Evolutionary conservation across 768 basidiomycete genomes (phyloP).

Genomic region (Rhodotorula babjevae): DNA sequence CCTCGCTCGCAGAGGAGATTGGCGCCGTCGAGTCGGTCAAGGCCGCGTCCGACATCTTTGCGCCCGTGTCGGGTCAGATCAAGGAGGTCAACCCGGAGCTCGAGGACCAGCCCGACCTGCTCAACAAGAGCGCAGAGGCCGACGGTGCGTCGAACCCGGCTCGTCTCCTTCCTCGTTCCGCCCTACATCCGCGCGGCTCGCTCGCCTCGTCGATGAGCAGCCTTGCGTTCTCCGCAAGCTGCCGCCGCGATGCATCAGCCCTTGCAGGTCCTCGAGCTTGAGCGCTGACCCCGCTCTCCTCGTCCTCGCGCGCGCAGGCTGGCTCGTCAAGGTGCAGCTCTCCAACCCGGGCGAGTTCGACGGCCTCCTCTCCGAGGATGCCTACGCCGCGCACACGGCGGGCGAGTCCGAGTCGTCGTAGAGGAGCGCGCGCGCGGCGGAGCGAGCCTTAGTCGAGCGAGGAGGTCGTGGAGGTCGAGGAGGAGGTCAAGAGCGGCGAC

Average conservation of each 20-base stretch:
- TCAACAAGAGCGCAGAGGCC: slow-evolving; percentile 82
- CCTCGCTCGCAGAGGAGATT: slow-evolving; percentile 35
- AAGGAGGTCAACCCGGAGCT: slow-evolving; percentile 72
- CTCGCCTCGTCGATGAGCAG: no score
- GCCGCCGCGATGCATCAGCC: background rate
- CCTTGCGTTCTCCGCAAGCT: no score
- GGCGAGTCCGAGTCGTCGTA: slow-evolving; percentile 38
- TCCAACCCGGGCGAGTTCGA: slow-evolving; percentile 75
- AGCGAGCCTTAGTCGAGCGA: background rate
- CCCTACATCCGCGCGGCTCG: no score
- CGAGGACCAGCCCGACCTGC: slow-evolving; percentile 62
- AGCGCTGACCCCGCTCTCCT: no score
- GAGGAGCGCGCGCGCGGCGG: background rate
- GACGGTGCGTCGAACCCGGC: slow-evolving; percentile 59
- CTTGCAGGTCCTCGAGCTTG: no score
- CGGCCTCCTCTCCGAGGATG: slow-evolving; percentile 64
- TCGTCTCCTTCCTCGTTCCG: background rate
- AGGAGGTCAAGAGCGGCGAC: no score
- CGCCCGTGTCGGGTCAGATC: slow-evolving; percentile 82
- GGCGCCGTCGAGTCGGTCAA: slow-evolving; percentile 44
- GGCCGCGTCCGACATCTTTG: slow-evolving; percentile 54
- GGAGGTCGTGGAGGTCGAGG: no score
- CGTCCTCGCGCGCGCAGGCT: slow-evolving; percentile 56
- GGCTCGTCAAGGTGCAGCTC: slow-evolving; percentile 90
- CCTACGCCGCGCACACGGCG: slow-evolving; percentile 65